Base-by-base conservation (phyloP, 257 asterid genomes). In the Plantago elongata region DNA sequence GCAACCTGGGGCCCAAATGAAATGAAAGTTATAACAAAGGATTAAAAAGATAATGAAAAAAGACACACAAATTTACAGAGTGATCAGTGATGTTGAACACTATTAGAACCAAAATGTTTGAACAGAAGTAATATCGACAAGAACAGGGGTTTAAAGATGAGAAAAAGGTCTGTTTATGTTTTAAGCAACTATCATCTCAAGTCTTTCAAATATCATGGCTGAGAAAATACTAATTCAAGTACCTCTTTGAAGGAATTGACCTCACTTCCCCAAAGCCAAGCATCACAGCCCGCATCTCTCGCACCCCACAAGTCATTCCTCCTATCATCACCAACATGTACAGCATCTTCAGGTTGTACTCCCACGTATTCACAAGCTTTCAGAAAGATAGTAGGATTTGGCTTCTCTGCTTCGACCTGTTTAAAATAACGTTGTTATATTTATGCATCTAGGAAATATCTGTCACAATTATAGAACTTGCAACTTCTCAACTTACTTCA, bases 211-310 rank as follows among this genome's bases (percentile, higher is more conserved):
- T 34, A 34, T 34, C 8, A 5, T 34, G 40, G 40, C 0, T 5
- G 40, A 1, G 12, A 13, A 14, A 34, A 46, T 8, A 34, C 22
- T 17, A 9, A 18, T 7, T 43, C 14, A 38, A 65, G 54, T 78
- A 89, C 99, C 99, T 93, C 99, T 77, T 83, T 77, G 78, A 93
- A 93, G 76, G 97, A 89, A 63, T 69, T 75, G 3, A 89, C 97
- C 49, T 93, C 99, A 57, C 90, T 84, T 45, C 99, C 99, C 99
- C 97, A 93, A 49, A 93, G 97, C 99, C 97, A 93, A 38, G 95
- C 99, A 73, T 93, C 99, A 64, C 96, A 85, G 8, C 99, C 97
- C 45, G 97, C 99, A 77, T 83, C 99, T 73, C 97, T 75, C 40
- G 96, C 99, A 58, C 99, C 99, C 97, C 99, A 89, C 42, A 93